These are phyloP conservation scores for Mrakia blollopis DNA, from an alignment of 768 basidiomycete species.

Conservation along the genomic window DNA sequence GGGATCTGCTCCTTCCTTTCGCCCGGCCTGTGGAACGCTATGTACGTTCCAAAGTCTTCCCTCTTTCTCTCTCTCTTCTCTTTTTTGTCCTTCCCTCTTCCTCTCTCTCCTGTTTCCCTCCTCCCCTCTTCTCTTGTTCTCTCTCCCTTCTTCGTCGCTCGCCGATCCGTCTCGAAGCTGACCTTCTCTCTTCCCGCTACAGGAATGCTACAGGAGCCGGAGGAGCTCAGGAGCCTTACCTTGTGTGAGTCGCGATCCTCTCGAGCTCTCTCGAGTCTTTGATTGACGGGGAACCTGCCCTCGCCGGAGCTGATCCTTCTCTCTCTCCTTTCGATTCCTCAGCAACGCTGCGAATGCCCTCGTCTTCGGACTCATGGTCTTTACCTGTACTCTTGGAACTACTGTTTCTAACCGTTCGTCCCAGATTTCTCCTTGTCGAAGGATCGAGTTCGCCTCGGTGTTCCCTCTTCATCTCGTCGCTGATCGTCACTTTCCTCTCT, in stretches of 20 bases:
- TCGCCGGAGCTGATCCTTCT: no score
- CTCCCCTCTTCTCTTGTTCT: no score
- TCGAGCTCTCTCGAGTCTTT: no score
- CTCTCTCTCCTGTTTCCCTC: no score
- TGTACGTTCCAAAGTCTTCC: no score
- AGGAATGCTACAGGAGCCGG: slow-evolving; percentile 32
- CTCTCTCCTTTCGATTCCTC: neutral
- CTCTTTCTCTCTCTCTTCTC: neutral
- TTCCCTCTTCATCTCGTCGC: neutral
- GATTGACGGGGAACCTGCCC: no score
- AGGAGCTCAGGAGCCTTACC: neutral
- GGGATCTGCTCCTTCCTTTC: slow-evolving; percentile 17
- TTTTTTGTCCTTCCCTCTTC: no score
- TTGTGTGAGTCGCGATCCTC: no score
- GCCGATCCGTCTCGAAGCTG: no score
- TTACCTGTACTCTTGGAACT: neutral
- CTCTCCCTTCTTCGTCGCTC: no score
- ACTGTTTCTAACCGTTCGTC: slow-evolving; percentile 11
- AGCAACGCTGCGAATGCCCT: neutral
- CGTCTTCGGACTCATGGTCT: slow-evolving; percentile 30
- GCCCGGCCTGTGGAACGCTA: no score
- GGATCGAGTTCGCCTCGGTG: neutral
- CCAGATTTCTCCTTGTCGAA: neutral
- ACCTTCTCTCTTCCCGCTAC: no score
- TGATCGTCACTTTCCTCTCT: neutral